Evolutionary conservation across 2,329 filamentous ascomycete species (phyloP), one percentile per base, ranked within the genome.

Genomic region (Thelonectria rubi): DNA sequence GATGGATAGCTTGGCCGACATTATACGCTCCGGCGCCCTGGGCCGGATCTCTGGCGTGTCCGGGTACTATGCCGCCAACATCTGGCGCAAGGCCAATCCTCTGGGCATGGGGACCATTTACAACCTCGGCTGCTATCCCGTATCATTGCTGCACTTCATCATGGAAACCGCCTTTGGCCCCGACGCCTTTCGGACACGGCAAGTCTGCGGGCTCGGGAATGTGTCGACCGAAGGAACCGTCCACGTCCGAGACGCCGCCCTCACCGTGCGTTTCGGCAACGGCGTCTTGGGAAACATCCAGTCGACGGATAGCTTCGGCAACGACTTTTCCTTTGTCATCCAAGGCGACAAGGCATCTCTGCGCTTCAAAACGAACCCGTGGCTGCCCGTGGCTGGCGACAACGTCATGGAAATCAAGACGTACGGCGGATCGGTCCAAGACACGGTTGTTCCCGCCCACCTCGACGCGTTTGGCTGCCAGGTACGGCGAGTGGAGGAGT

Each of bases 91-190:
- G 52, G 71, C 71, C 52, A 73, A 73, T 43, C 71, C 71, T 10
- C 50, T 69, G 20, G 71, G 69, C 11, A 69, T 65, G 66, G 71
- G 71, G n/a, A 73, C 71, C 26, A 73, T 73, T 42, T 73, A 73
- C 57, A 73, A 73, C 60, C 59, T 73, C 37, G 71, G 71, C 6
- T 73, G 71, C 61, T 73, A 73, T 21, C 71, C 69, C 2, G 69
- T 70, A 20, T 73, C 71, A 3, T 66, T 73, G 18, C 53, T 72
- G 10, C 71, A 72, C 39, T 63, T 69, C 10, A 60, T 72, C 40
- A 65, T 73, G 55, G 65, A 73, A 58, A 63, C 63, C 8, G 67
- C 69, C 1, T 68, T 46, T 47, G 71, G 71, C 24, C 12, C 60
- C 0, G 64, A 64, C 1, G 69, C 65, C 4, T 68, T 69, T 48